Conservation (phyloP, 768 basidiomycete species). For the Russula sp. region DNA sequence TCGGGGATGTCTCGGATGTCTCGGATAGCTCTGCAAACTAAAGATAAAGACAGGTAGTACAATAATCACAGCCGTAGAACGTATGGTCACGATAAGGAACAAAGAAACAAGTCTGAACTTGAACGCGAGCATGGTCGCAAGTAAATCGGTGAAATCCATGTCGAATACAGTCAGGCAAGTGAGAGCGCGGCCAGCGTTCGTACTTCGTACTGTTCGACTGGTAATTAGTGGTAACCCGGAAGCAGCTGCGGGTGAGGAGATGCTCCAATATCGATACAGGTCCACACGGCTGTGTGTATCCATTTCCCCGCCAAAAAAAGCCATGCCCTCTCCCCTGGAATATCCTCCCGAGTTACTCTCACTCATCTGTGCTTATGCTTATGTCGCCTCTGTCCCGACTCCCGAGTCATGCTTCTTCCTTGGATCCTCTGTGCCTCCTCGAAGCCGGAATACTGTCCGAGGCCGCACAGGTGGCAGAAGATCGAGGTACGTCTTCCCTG, state of each 20-base stretch:
- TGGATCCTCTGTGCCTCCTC: conserved; percentile 63
- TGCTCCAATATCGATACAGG: background rate
- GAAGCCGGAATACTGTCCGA: conserved; percentile 55
- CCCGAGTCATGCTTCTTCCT: conserved; percentile 52
- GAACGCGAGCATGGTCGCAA: background rate
- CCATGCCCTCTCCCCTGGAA: conserved; percentile 36
- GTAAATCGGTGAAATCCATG: background rate
- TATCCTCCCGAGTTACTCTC: conserved; percentile 73
- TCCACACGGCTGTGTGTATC: too few relatives aligned
- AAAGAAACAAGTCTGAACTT: conserved; percentile 3
- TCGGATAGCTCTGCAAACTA: too few relatives aligned
- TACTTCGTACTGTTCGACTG: background rate
- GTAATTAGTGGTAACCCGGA: background rate
- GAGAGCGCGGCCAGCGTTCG: conserved; percentile 17
- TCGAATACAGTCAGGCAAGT: background rate
- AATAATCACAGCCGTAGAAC: background rate
- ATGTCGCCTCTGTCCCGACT: conserved; percentile 59
- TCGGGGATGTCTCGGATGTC: too few relatives aligned
- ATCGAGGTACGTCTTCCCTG: conserved; percentile 80
- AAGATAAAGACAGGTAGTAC: too few relatives aligned
- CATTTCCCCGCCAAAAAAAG: background rate
- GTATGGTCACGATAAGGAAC: background rate
- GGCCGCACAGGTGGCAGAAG: conserved; percentile 79
- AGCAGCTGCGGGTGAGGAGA: too few relatives aligned
- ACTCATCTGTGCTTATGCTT: conserved; percentile 70